Conservation (phyloP, 2,329 filamentous ascomycete genomes). For the Byssothecium circinans region DNA sequence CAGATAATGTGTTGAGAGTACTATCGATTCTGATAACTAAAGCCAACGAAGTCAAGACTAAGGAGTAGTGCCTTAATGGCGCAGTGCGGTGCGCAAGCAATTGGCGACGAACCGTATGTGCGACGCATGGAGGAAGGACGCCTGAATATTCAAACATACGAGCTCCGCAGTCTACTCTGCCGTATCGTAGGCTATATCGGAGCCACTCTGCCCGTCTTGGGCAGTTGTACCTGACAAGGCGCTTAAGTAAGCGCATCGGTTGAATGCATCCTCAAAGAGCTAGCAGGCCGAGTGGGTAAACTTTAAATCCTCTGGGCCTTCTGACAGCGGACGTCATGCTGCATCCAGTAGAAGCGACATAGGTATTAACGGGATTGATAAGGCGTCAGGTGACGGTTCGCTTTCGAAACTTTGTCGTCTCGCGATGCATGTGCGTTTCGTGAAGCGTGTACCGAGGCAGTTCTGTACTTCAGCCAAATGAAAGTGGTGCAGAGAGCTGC, state of each 20-base stretch:
- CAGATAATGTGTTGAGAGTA: no score
- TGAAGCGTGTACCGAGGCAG: no score
- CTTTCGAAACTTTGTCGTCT: neutral
- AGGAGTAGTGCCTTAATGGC: no score
- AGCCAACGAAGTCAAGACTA: no score
- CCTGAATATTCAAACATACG: neutral
- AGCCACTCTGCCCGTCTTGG: neutral
- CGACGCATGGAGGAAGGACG: neutral
- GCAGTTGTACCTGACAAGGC: neutral
- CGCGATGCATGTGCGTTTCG: neutral
- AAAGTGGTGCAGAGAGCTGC: no score
- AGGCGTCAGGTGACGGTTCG: neutral
- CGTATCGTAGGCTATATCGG: neutral
- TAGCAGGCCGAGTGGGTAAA: neutral
- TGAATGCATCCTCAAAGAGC: neutral
- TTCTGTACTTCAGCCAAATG: no score
- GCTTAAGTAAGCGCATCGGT: neutral
- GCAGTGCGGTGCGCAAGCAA: neutral
- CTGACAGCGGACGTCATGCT: slow-evolving; percentile 1
- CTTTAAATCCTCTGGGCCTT: neutral
- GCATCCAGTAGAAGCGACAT: no score
- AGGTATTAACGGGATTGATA: neutral
- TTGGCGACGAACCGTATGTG: neutral
- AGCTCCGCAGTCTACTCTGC: neutral
- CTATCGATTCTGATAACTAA: no score